phyloP scores from a whole-genome alignment of 768 basidiomycete genomes.

The Sutorius australiensis region DNA sequence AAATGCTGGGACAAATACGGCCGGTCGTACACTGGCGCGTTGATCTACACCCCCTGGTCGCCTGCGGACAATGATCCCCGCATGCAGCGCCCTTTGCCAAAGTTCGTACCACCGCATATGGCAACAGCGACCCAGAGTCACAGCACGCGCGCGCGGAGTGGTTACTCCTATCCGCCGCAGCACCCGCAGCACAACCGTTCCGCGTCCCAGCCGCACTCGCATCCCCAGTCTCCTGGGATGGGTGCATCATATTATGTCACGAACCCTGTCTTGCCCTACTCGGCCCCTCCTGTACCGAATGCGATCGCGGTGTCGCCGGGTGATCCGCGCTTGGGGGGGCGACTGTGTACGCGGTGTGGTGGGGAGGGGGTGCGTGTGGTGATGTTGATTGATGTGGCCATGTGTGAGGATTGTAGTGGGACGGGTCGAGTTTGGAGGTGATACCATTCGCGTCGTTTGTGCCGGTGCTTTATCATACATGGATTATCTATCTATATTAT shows the following conservation, averaged over 20 bases:
- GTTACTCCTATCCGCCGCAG: not conserved
- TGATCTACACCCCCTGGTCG: slow-evolving; percentile 49
- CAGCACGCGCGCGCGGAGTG: no score
- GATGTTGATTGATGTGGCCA: slow-evolving; percentile 50
- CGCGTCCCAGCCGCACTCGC: slow-evolving; percentile 13
- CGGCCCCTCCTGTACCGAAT: slow-evolving; percentile 34
- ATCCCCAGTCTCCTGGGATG: not conserved
- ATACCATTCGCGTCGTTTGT: not conserved
- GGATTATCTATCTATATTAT: no score
- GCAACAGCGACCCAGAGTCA: not conserved
- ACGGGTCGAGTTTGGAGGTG: slow-evolving; percentile 51
- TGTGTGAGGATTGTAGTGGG: slow-evolving; percentile 60
- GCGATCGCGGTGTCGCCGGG: slow-evolving; percentile 53
- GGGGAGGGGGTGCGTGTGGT: slow-evolving; percentile 53
- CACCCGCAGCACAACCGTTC: slow-evolving; percentile 18
- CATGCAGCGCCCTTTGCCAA: slow-evolving; percentile 31
- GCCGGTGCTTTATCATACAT: no score
- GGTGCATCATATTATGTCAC: slow-evolving; percentile 24
- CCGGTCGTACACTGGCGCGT: slow-evolving; percentile 56
- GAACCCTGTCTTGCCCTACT: slow-evolving; percentile 17
- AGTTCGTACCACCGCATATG: slow-evolving; percentile 21
- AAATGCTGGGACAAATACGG: slow-evolving; percentile 74
- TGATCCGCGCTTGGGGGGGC: slow-evolving; percentile 68
- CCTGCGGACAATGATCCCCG: slow-evolving; percentile 18
- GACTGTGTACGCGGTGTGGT: slow-evolving; percentile 59